Evolutionary conservation across 345 rosid genomes (phyloP), one percentile per base, ranked within the genome.

Genomic region (Salix suchowensis): DNA sequence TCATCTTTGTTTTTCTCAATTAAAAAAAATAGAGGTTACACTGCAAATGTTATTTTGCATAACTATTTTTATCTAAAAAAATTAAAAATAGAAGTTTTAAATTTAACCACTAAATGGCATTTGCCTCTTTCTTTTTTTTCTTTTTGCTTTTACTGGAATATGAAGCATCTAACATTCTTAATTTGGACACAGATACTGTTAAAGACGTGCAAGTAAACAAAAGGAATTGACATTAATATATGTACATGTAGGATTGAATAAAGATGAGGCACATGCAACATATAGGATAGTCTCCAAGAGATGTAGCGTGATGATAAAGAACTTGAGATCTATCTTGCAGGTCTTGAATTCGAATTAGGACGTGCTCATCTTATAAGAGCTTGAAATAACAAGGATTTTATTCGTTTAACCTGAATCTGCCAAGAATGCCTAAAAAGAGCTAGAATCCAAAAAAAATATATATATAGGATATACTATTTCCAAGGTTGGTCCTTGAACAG

Each of bases 261-360:
- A 7, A 55, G 23, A 6, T n/a, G 13, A 55, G 61, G 61, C 24
- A 55, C 13, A 21, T 39, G 42, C 42, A 8, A 1, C 2, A 39
- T 7, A 39, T 8, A 39, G 9, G 36, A 34, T 34, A 5, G 6
- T 34, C 4, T 34, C 0, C 6, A 34, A 34, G 6, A 0, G 36
- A 34, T 5, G 6, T 34, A 0, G 0, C 36, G 4, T 0, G 6
- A 4, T 34, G 36, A 4, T 4, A 34, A 34, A 32, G 0, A 32
- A 4, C 34, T 32, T 32, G 34, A 32, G 34, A 32, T 32, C 4
- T 32, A 4, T 32, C 34, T 4, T 32, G 34, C 4, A 4, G 34
- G 4, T 32, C 0, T 32, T 32, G 34, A 32, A 4, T 32, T 32
- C 5, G 0, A 32, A 5, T 32, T 0, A 4, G 34, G 0, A 32